These are phyloP conservation scores for Fusarium luffae DNA, from an alignment of 2,329 filamentous ascomycete genomes.

Conservation along the genomic window DNA sequence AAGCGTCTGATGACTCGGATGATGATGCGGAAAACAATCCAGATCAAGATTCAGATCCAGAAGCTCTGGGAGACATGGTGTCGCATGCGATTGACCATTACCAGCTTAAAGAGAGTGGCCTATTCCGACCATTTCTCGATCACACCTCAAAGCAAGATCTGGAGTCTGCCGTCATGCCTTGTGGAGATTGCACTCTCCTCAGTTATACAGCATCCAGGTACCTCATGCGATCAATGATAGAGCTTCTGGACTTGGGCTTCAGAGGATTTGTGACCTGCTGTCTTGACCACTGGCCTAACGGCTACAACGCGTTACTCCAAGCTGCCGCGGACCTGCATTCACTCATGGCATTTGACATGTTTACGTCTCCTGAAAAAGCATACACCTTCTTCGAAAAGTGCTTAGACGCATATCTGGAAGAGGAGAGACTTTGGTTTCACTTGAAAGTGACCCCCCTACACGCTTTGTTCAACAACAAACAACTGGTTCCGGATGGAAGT, in stretches of 20 bases:
- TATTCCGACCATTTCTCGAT: conserved; percentile 27
- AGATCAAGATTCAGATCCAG: neutral
- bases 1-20: neutral
- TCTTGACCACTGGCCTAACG: conserved; percentile 34
- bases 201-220: conserved; percentile 29
- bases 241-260: conserved; percentile 36
- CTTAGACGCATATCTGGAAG: conserved; percentile 36
- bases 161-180: conserved; percentile 35
- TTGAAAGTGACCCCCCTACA: conserved; percentile 29
- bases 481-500: neutral
- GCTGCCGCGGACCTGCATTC: conserved; percentile 24
- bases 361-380: conserved; percentile 13
- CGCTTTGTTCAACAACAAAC: conserved; percentile 27
- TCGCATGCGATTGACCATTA: conserved; percentile 28
- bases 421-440: conserved; percentile 36
- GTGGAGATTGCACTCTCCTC: conserved; percentile 40
- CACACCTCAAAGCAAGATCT: conserved; percentile 31
- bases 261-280: conserved; percentile 36
- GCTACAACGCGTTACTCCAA: conserved; percentile 39
- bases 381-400: conserved; percentile 29
- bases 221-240: conserved; percentile 24
- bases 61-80: conserved; percentile 26
- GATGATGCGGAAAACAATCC: neutral
- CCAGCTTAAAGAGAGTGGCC: neutral
- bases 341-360: conserved; percentile 25